phyloP scores from a whole-genome alignment of 2,329 filamentous ascomycete genomes.

The Colletotrichum lindemuthianum region DNA sequence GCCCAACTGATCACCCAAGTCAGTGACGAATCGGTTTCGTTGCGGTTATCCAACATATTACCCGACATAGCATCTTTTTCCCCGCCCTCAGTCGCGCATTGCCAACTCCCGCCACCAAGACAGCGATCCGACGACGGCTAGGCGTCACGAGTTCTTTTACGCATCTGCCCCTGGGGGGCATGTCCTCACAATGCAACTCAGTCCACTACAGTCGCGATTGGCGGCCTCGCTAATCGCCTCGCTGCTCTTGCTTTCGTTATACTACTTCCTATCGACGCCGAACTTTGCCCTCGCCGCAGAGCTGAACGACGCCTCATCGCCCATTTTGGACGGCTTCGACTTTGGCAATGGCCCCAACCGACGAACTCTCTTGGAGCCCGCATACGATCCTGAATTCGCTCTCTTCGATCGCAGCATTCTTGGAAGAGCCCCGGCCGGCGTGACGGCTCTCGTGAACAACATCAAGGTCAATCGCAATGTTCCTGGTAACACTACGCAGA shows the following conservation, averaged over 20 bases:
- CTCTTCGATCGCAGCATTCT: constrained; percentile 71
- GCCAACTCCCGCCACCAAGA: background rate
- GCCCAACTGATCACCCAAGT: constrained; percentile 16
- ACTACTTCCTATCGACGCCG: constrained; percentile 67
- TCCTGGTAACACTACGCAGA: constrained; percentile 67
- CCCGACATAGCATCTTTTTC: background rate
- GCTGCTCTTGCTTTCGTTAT: constrained; percentile 67
- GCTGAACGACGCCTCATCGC: constrained; percentile 40
- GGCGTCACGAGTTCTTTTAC: constrained; percentile 9
- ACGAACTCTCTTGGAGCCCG: constrained; percentile 35
- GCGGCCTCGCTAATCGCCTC: constrained; percentile 72
- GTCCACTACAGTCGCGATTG: constrained; percentile 77
- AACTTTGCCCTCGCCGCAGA: constrained; percentile 73
- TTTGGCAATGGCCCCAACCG: constrained; percentile 34
- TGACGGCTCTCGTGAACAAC: constrained; percentile 71
- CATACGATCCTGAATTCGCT: constrained; percentile 70
- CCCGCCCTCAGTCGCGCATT: no score
- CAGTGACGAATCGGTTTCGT: constrained; percentile 11
- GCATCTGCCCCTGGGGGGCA: constrained; percentile 52
- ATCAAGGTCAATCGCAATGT: constrained; percentile 68
- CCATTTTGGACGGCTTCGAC: constrained; percentile 39
- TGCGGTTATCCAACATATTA: constrained; percentile 15
- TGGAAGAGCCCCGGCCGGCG: constrained; percentile 65
- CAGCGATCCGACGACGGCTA: constrained; percentile 7
- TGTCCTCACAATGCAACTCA: constrained; percentile 66